Evolutionary conservation across 805 yeast genomes (phyloP), one percentile per base, ranked within the genome.

Genomic region (Kuraishia cidri): DNA sequence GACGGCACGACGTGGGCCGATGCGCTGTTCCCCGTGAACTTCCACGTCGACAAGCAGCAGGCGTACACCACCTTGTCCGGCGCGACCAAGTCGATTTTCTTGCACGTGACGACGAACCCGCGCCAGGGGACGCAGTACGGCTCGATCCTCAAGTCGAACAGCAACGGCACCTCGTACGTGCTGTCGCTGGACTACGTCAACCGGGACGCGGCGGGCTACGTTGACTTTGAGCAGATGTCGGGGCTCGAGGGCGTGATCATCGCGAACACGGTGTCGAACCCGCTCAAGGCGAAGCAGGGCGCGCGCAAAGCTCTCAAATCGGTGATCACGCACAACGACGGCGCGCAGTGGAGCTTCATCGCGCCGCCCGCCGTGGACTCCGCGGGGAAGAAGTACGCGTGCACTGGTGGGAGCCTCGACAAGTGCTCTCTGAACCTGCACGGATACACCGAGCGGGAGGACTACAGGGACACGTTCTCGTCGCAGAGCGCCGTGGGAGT

Each of bases 401-500:
- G 95, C 48, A 43, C 52, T 18, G 55, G 61, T 8, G 36, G 39
- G 16, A 40, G 74, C 3, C 44, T 73, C n/a, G 65, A 64, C 1
- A 64, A 74, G 34, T 87, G 96, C 46, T 77, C 94, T 0, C 67
- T 88, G 42, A 79, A 87, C 48, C 58, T 88, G 32, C 96, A 85
- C 52, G 94, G 97, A 0, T 86, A 70, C 52, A 84, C 95, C 2
- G 95, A 87, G 52, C 67, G 95, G 40, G 61, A 58, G 1, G 95
- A 86, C 48, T 63, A 66, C 40, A 70, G 95, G 45, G 95, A 87
- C 49, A 79, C 94, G 0, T 81, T 66, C 45, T 79, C 92, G 0
- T 85, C 96, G 0, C 74, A 84, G 2, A 76, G 94, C 18, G 96
- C 95, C 0, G 67, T 79, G 14, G 97, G 97, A 3, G 58, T 85